Percentiles rank a stretch among this genome's conserved stretches.
These are phyloP conservation scores for Posidonia oceanica DNA, from an alignment of 116 monocot species.

Conservation along the genomic window DNA sequence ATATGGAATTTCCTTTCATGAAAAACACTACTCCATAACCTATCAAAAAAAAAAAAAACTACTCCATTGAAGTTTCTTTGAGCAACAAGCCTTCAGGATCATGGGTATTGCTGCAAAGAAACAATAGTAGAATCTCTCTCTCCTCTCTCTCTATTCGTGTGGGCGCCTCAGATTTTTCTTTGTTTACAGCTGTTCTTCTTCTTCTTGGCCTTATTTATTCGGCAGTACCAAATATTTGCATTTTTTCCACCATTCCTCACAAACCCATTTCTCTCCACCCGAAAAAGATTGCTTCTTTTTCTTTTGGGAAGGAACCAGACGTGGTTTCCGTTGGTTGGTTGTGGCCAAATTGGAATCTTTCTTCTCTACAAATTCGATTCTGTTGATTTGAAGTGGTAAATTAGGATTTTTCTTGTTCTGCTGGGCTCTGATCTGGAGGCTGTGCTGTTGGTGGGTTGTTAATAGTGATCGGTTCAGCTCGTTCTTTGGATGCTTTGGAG, in stretches of 20 bases:
- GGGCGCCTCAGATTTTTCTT: not conserved
- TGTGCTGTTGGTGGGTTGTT: no score
- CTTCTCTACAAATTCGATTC: not conserved
- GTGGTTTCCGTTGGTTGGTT: not conserved
- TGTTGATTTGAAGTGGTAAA: no score
- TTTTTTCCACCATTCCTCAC: not conserved
- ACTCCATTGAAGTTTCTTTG: not conserved
- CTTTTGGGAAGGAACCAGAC: no score
- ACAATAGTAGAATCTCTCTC: not conserved
- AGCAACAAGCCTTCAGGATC: not conserved
- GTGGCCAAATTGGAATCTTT: not conserved
- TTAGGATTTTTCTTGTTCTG: no score
- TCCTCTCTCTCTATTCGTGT: not conserved
- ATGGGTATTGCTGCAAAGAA: not conserved
- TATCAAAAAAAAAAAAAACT: not conserved
- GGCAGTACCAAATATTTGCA: not conserved
- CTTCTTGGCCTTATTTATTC: not conserved
- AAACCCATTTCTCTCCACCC: not conserved
- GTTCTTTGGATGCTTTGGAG: no score
- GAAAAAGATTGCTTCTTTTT: not conserved
- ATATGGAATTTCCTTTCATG: not conserved
- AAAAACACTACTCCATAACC: no score
- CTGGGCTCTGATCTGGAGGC: no score
- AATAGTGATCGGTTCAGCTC: no score
- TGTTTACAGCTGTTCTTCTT: slow-evolving; percentile 2